These are phyloP conservation scores for Yamagishiella unicocca DNA, from an alignment of 139 green algal species.

Conservation along the genomic window DNA sequence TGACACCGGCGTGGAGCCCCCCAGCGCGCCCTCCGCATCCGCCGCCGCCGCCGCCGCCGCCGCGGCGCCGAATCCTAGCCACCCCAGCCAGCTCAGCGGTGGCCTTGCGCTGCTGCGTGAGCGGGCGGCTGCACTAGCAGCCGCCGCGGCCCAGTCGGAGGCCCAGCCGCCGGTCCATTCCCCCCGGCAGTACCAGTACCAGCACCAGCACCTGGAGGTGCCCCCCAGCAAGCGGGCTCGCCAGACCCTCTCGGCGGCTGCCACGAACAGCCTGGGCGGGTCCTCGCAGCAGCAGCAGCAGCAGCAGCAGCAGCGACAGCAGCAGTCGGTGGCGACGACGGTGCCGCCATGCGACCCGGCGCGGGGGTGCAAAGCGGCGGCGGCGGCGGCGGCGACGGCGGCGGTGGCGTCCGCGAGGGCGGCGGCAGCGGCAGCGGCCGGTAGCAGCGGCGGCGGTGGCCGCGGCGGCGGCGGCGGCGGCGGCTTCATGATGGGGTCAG, in stretches of 20 bases:
- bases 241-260: neutral
- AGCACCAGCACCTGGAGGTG: neutral
- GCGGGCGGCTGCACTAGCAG: too few relatives aligned
- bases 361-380: neutral
- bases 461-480: too few relatives aligned
- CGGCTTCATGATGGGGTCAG: too few relatives aligned
- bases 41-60: neutral
- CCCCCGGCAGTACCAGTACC: neutral
- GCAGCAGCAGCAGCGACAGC: neutral
- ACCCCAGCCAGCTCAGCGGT: too few relatives aligned
- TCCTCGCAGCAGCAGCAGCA: constrained; percentile 1
- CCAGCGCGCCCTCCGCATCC: neutral
- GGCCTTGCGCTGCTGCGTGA: too few relatives aligned
- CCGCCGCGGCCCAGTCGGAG: too few relatives aligned
- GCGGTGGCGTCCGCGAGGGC: too few relatives aligned
- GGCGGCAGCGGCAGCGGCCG: too few relatives aligned
- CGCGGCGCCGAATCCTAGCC: too few relatives aligned
- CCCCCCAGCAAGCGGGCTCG: constrained; percentile 19
- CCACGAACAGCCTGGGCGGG: neutral
- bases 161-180: too few relatives aligned
- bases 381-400: neutral
- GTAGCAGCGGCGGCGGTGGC: too few relatives aligned
- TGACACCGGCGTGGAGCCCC: neutral
- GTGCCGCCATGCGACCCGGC: constrained; percentile 17
- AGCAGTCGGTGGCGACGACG: neutral